Percentiles rank a stretch among this genome's conserved stretches.
phyloP scores from a whole-genome alignment of 495 filamentous ascomycete species.

The Talaromyces adpressus region DNA sequence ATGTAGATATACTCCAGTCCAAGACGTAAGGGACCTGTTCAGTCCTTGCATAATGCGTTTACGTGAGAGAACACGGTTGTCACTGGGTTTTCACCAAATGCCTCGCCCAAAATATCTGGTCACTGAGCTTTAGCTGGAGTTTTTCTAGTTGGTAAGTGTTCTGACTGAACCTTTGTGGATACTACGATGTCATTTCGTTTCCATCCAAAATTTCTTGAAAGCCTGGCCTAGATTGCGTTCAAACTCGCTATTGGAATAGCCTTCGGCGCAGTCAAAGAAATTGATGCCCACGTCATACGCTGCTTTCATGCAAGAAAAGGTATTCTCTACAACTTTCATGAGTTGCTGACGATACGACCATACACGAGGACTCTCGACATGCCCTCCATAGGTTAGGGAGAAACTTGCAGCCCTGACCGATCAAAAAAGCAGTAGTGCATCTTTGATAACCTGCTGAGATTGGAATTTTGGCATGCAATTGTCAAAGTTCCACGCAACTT shows the following conservation, averaged over 20 bases:
- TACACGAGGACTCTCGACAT: constrained; percentile 46
- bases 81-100: constrained; percentile 51
- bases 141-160: background rate
- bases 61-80: constrained; percentile 69
- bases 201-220: constrained; percentile 51
- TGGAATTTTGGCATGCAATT: background rate
- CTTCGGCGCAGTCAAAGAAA: constrained; percentile 54
- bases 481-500: background rate
- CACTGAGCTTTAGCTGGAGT: background rate
- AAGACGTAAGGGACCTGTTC: constrained; percentile 59
- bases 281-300: constrained; percentile 73
- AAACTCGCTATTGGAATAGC: constrained; percentile 59
- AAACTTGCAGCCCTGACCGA: constrained; percentile 68
- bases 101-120: constrained; percentile 59
- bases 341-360: background rate
- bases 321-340: constrained; percentile 37
- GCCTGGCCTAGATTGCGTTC: constrained; percentile 70
- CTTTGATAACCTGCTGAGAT: constrained; percentile 29
- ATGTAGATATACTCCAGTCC: constrained; percentile 67
- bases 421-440: constrained; percentile 75
- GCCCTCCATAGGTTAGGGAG: constrained; percentile 69
- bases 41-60: constrained; percentile 77
- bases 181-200: constrained; percentile 77
- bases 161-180: constrained; percentile 59
- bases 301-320: constrained; percentile 62